Conservation (phyloP, 306 rosid genomes). For the Albizia julibrissin region DNA sequence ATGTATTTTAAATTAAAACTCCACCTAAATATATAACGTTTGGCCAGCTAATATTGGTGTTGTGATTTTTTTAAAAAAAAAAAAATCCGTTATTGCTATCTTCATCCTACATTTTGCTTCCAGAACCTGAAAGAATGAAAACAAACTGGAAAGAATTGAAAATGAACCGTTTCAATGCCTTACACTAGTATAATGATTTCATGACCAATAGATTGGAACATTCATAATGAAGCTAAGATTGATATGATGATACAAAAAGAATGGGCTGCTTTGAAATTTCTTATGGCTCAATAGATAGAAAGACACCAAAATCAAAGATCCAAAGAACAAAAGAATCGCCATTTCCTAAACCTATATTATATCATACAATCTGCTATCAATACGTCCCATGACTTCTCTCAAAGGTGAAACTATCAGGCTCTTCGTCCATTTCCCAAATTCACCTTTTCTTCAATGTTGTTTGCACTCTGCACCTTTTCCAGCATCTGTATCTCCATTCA, state of each 20-base stretch:
- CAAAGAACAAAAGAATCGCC: constrained; percentile 38
- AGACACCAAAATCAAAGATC: neutral
- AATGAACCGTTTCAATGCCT: no score
- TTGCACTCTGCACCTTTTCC: constrained; percentile 20
- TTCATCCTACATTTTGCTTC: no score
- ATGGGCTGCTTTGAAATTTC: constrained; percentile 31
- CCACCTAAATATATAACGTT: no score
- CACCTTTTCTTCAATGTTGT: constrained; percentile 28
- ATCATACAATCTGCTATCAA: constrained; percentile 28
- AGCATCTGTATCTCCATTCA: constrained; percentile 24
- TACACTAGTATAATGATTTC: neutral
- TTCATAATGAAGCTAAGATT: constrained; percentile 28
- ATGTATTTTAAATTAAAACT: no score
- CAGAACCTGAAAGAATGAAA: no score
- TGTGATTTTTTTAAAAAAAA: no score
- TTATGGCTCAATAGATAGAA: constrained; percentile 34
- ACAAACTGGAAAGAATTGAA: no score
- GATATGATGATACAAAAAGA: constrained; percentile 31
- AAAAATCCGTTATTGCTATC: no score
- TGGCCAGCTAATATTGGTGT: no score
- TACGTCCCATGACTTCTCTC: neutral
- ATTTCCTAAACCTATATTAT: constrained; percentile 36
- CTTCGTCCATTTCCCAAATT: constrained; percentile 36
- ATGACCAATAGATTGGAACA: neutral
- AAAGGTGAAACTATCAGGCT: constrained; percentile 19